Base-by-base conservation (phyloP, 2,329 filamentous ascomycete species). In the Fusarium piperis region DNA sequence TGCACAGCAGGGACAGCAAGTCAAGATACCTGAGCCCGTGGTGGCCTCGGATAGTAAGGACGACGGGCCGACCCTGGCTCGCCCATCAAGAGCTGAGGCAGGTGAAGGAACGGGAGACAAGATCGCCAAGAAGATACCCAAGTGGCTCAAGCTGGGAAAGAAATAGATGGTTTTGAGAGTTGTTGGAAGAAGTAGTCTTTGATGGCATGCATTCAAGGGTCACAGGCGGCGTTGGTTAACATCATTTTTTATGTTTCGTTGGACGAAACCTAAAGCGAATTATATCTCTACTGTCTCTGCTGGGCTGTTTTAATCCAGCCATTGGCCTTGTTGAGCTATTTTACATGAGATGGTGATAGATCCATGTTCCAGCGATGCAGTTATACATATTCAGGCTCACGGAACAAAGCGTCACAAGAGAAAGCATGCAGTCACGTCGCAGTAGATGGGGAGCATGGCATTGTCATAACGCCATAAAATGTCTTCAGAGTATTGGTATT, bases 121-220 rank as follows among this genome's bases (percentile, higher is more conserved):
- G 80, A 81, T 92, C 62, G 89, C 89, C 9, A 94, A 93, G 87
- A 94, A 94, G 83, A 77, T 87, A 65, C 92, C 92, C 20, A 94
- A 93, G 79, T 94, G 93, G 88, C 81, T 95, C 38, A 93, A 93
- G 79, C 81, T 93, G 60, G 90, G 90, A 15, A 94, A 93, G 87
- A 94, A 94, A 83, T 78, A 75, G 64, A 56, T 23, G 12, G 23
- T 3, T n/a, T 23, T 41, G 30, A 28, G 16, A 51, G 15, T 35
- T 41, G 52, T 32, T 12, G n/a, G 28, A 58, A 38, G n/a, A 10
- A 36, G 23, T 11, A 41, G 23, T 23, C 6, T 60, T 26, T 26
- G 30, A 20, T 39, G 10, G 18, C 46, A 52, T 51, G 58, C 65
- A 73, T 68, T 30, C 18, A 38, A 60, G 55, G 11, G 35, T 59